phyloP scores from a whole-genome alignment of 345 rosid genomes.

The Euphorbia peplus region DNA sequence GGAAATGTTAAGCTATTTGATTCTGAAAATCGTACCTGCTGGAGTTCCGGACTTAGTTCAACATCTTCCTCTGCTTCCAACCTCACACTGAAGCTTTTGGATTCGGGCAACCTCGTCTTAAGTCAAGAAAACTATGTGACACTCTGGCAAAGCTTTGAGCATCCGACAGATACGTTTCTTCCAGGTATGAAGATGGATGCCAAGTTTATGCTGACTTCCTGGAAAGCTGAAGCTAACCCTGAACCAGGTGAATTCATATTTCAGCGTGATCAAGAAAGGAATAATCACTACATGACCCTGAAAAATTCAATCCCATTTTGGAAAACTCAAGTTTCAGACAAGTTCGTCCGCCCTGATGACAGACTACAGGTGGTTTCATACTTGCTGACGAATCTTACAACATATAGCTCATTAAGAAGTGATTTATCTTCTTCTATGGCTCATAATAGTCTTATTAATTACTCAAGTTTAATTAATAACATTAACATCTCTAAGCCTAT shows the following conservation, averaged over 20 bases:
- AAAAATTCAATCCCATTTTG: background rate
- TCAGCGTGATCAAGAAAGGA: background rate
- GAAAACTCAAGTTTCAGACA: constrained; percentile 10
- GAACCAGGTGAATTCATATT: constrained; percentile 14
- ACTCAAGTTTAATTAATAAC: background rate
- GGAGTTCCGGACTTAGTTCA: background rate
- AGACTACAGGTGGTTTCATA: background rate
- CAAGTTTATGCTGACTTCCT: background rate
- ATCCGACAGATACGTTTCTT: constrained; percentile 19
- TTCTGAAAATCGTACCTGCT: background rate
- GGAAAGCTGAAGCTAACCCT: background rate
- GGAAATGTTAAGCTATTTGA: background rate
- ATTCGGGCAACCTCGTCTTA: constrained; percentile 44
- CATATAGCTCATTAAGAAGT: background rate
- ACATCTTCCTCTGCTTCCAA: background rate
- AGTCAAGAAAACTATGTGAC: background rate
- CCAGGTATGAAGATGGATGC: background rate
- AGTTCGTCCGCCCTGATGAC: background rate
- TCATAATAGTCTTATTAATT: background rate
- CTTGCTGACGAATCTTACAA: background rate
- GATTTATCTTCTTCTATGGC: background rate
- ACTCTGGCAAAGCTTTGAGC: constrained; percentile 12
- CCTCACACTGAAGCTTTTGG: constrained; percentile 26
- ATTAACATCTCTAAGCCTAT: background rate
- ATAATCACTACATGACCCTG: constrained; percentile 2